Percentiles rank a stretch among this genome's conserved stretches.
Conservation (phyloP, 306 rosid genomes). For the Sindora glabra region DNA sequence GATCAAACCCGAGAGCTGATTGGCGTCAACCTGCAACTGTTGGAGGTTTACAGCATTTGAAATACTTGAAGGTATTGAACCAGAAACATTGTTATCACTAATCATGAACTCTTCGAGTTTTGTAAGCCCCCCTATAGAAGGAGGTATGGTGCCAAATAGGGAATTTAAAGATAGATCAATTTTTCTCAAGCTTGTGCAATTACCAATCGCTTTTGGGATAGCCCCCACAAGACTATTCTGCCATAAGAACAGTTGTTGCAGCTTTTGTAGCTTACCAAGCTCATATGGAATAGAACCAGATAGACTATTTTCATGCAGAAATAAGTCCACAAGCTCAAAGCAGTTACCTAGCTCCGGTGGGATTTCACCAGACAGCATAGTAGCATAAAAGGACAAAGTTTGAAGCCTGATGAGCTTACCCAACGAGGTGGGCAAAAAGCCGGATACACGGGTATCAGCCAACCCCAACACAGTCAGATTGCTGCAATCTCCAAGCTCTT, state of each 20-base stretch:
- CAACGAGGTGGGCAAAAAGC: constrained; percentile 46
- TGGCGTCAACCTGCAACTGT: constrained; percentile 39
- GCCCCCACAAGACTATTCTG: constrained; percentile 38
- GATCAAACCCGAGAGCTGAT: constrained; percentile 52
- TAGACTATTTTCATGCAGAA: constrained; percentile 37
- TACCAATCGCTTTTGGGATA: constrained; percentile 54
- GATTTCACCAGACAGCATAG: constrained; percentile 55
- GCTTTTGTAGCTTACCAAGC: constrained; percentile 49
- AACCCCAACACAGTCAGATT: constrained; percentile 42
- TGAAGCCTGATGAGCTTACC: constrained; percentile 45
- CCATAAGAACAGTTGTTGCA: constrained; percentile 43
- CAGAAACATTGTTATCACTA: constrained; percentile 44
- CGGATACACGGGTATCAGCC: constrained; percentile 41
- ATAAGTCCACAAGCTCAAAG: constrained; percentile 45
- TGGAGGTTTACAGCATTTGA: constrained; percentile 35
- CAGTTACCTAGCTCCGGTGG: constrained; percentile 57
- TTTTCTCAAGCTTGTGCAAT: constrained; percentile 40
- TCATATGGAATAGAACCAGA: constrained; percentile 51
- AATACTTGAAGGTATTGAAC: constrained; percentile 44
- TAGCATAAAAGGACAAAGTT: constrained; percentile 39
- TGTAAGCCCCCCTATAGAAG: constrained; percentile 27
- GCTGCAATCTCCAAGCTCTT: constrained; percentile 42
- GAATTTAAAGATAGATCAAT: constrained; percentile 48
- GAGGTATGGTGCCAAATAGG: constrained; percentile 45
- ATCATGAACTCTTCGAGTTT: constrained; percentile 42